A percentile compares a stretch with the other conserved stretches of the same genome.
Conservation (phyloP, 805 yeast species). For the Ogataea paradorogensis region DNA sequence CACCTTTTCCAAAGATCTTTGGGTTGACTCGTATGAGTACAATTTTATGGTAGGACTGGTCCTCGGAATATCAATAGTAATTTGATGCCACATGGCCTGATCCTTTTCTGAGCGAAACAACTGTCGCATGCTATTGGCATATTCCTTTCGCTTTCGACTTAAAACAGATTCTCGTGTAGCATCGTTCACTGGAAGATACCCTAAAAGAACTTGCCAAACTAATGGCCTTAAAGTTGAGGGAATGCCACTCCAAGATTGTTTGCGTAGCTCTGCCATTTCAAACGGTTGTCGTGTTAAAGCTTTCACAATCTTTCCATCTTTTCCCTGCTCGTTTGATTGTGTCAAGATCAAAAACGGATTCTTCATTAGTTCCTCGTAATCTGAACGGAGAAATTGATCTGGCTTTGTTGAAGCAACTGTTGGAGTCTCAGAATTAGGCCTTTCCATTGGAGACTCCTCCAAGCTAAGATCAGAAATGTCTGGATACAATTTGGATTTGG, state of each 20-base stretch:
- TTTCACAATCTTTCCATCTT: slow-evolving; percentile 64
- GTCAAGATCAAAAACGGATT: slow-evolving; percentile 41
- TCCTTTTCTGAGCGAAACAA: slow-evolving; percentile 60
- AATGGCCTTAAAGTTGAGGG: slow-evolving; percentile 78
- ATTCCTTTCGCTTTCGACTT: slow-evolving; percentile 81
- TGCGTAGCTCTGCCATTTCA: slow-evolving; percentile 66
- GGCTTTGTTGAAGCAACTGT: slow-evolving; percentile 1
- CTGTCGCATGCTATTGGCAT: slow-evolving; percentile 67
- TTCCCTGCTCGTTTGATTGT: slow-evolving; percentile 42
- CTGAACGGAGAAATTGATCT: slow-evolving; percentile 27
- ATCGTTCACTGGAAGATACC: slow-evolving; percentile 85
- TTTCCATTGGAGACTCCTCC: slow-evolving; percentile 8
- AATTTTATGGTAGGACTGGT: slow-evolving; percentile 83
- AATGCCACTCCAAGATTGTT: slow-evolving; percentile 91
- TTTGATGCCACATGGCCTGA: slow-evolving; percentile 89
- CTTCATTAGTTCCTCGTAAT: slow-evolving; percentile 38
- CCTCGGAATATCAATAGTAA: slow-evolving; percentile 89
- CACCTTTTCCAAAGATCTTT: slow-evolving; percentile 73
- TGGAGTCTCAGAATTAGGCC: background rate
- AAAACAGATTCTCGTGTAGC: slow-evolving; percentile 69
- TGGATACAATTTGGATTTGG: slow-evolving; percentile 21
- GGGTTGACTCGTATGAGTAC: slow-evolving; percentile 68
- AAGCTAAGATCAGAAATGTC: slow-evolving; percentile 16
- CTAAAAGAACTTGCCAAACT: slow-evolving; percentile 86
- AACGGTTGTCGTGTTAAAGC: slow-evolving; percentile 55